Base-by-base conservation (phyloP, 2,329 filamentous ascomycete species). In the Xylariales sp. region DNA sequence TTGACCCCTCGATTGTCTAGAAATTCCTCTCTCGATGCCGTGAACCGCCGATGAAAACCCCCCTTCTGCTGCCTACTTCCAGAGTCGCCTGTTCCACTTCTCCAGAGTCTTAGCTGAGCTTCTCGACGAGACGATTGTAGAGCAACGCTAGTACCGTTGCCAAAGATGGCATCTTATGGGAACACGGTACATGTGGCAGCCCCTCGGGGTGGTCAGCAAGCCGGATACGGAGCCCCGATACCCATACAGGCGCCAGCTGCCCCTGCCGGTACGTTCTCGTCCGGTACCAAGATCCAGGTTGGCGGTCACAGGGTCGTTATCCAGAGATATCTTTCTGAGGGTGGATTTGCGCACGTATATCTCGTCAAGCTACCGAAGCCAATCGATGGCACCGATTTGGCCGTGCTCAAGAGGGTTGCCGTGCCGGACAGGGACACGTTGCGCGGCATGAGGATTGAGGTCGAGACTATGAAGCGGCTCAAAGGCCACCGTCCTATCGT, bases 401-500 rank as follows among this genome's bases (percentile, higher is more conserved):
- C 88, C 10, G 90, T 96, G 36, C 72, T 96, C 58, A 96, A 98
- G 74, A 78, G 93, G 59, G 93, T 98, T 44, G 93, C 93, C 25
- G 93, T 97, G 39, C 89, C 93, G 22, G 93, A 98, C 67, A 96
- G 95, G 74, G 87, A 95, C 50, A 81, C 91, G 44, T 73, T 98
- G 67, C 86, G 88, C 48, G 90, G 87, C 64, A 97, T 98, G 93
- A 83, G 93, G 64, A 97, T 84, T 52, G 93, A 98, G 73, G 93
- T 98, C 54, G 93, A 98, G 70, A 98, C 93, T 11, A 98, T 98
- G 93, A 98, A 98, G 81, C 90, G 93, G 66, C 76, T 98, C 55
- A 95, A 95, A 73, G 93, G 93, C 43, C 93, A 97, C 74, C 82
- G 83, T 48, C 85, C 93, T 55, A 97, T 98, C 59, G 93, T 98